Evolutionary conservation across 2,329 filamentous ascomycete species (phyloP).

Genomic region (Aureobasidium sp.): DNA sequence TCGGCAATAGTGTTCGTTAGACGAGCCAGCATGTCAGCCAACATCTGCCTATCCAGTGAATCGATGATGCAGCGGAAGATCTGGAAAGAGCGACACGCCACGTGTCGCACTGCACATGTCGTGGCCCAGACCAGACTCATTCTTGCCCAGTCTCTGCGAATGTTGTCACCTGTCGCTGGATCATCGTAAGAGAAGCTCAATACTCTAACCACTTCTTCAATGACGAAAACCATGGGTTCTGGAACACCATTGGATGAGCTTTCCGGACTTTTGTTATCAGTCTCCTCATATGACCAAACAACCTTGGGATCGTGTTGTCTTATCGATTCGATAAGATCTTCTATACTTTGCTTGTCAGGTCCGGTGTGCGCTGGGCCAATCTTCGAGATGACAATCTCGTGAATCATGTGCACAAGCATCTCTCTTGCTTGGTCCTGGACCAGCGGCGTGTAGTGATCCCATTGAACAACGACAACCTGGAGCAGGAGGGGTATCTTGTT

Average conservation of each 20-base stretch:
- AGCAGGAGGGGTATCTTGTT: constrained; percentile 80
- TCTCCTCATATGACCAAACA: constrained; percentile 92
- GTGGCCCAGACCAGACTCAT: constrained; percentile 92
- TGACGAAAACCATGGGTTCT: constrained; percentile 76
- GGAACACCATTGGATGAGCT: constrained; percentile 72
- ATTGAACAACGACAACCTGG: constrained; percentile 86
- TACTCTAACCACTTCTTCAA: constrained; percentile 72
- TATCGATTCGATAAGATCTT: constrained; percentile 80
- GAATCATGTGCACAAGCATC: constrained; percentile 95
- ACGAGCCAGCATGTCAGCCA: constrained; percentile 91
- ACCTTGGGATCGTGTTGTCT: constrained; percentile 77
- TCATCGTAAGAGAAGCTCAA: constrained; percentile 73
- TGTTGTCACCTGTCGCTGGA: constrained; percentile 37
- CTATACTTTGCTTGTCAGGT: constrained; percentile 67
- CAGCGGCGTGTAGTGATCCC: constrained; percentile 93
- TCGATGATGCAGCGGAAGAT: constrained; percentile 92
- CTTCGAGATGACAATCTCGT: constrained; percentile 80
- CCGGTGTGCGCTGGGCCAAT: constrained; percentile 63
- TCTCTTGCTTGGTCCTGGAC: constrained; percentile 96
- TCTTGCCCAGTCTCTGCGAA: constrained; percentile 87
- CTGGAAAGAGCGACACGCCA: constrained; percentile 95
- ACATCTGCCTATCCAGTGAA: constrained; percentile 83
- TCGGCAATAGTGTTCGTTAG: constrained; percentile 96
- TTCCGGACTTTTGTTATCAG: constrained; percentile 60
- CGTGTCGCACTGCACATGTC: constrained; percentile 86